Base-by-base conservation (phyloP, 805 yeast species). In the Wickerhamomyces queroliae region DNA sequence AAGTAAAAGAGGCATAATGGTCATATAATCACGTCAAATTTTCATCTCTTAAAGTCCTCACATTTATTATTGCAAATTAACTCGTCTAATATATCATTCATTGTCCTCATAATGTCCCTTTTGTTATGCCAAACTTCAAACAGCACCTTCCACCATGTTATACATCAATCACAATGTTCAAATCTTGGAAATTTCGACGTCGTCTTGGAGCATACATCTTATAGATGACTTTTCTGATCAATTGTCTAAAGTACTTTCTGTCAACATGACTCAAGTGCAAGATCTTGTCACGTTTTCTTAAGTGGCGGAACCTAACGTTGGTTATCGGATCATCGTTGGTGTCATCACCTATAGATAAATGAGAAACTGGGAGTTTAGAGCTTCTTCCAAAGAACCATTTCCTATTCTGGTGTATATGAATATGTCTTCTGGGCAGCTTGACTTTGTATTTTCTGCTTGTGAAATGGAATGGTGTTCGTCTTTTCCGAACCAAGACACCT, bases 401-500 rank as follows among this genome's bases (percentile, higher is more conserved):
- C 4, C 15, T 9, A 17, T 9, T n/a, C n/a, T n/a, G n/a, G n/a
- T n/a, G 5, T 9, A 27, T n/a, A 5, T 15, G 21, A 5, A 7
- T 18, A 7, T 11, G 28, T 36, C 25, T 20, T 24, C 32, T 32
- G 22, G 49, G 47, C n/a, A 35, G 36, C 33, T 50, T 50, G 9
- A 53, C 51, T 23, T 49, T 53, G 35, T 50, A 55, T 32, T 45
- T 43, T 16, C 50, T 39, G 3, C 47, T 41, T 8, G 47, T 20
- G 21, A 49, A 35, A 24, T 50, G 58, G 38, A 55, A 50, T 7
- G 57, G 58, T 8, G 43, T 46, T 31, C 45, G 42, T 22, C 59
- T 41, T 27, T 34, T 48, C 29, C 41, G 47, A 25, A 51, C 37
- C 13, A 46, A 32, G 12, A 52, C 35, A 18, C 40, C 33, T 5